A percentile compares a stretch with the other conserved stretches of the same genome.
Conservation (phyloP, 768 basidiomycete genomes). For the Rhodotorula sphaerocarpa region DNA sequence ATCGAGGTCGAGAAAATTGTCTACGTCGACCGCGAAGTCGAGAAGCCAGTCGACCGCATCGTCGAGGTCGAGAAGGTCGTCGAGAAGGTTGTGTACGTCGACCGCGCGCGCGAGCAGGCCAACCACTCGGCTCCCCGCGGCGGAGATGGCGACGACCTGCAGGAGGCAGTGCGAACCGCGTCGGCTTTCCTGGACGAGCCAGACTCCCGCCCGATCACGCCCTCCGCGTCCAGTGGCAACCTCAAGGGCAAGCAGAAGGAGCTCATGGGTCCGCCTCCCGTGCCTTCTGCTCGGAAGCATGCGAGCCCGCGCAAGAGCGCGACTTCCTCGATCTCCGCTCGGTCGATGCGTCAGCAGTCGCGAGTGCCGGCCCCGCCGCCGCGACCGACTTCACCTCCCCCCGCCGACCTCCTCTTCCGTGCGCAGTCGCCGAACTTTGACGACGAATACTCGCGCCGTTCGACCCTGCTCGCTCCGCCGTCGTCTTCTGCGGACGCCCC, state of each 20-base stretch:
- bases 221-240: conserved; percentile 5
- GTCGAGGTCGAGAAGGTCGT: conserved; percentile 42
- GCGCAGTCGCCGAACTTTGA: conserved; percentile 48
- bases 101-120: conserved; percentile 21
- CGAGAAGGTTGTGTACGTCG: conserved; percentile 42
- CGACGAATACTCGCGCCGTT: conserved; percentile 29
- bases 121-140: neutral
- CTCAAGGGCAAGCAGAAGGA: conserved; percentile 9
- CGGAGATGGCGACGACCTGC: conserved; percentile 15
- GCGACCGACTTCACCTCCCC: conserved; percentile 85
- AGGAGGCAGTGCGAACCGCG: conserved; percentile 16
- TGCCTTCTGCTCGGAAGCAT: conserved; percentile 1
- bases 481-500: neutral
- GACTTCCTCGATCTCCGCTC: conserved; percentile 3
- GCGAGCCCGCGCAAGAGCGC: conserved; percentile 23
- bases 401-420: conserved; percentile 80
- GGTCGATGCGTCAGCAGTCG: conserved; percentile 37
- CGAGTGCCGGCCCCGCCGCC: too few relatives aligned
- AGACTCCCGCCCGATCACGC: neutral
- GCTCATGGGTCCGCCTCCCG: conserved; percentile 22
- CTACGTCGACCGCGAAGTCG: conserved; percentile 29
- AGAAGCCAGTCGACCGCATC: conserved; percentile 38
- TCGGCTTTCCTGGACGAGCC: conserved; percentile 17
- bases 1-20: conserved; percentile 17
- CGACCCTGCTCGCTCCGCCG: conserved; percentile 23